Conservation (phyloP, 1,284 basidiomycete genomes). For the Leccinum pachyderme region DNA sequence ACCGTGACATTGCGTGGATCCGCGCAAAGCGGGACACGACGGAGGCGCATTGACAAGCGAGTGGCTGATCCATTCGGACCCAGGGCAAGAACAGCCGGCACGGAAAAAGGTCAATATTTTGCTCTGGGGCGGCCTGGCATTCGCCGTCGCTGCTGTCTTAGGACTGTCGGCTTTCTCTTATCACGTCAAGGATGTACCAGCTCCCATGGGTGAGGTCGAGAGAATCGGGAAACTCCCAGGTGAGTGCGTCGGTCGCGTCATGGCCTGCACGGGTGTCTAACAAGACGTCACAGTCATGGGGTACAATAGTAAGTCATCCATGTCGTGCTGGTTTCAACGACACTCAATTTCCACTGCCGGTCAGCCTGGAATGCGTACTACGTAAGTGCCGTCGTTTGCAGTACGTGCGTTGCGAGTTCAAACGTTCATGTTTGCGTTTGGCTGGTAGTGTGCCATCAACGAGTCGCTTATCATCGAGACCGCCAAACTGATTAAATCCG, state of each 20-base stretch:
- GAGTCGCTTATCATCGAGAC: constrained; percentile 49
- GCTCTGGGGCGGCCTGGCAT: constrained; percentile 11
- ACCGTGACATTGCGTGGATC: not conserved
- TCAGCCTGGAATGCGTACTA: constrained; percentile 62
- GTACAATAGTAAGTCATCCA: constrained; percentile 28
- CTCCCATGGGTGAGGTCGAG: constrained; percentile 4
- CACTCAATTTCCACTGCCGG: constrained; percentile 7
- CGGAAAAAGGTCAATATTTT: constrained; percentile 2
- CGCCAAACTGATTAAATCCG: constrained; percentile 44
- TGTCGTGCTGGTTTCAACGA: not conserved
- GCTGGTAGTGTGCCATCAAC: constrained; percentile 50
- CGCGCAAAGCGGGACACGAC: not conserved
- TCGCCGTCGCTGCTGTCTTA: constrained; percentile 20
- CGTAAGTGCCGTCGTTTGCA: constrained; percentile 31
- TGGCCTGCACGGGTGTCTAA: constrained; percentile 7
- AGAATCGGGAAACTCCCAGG: constrained; percentile 28
- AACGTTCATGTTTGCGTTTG: not conserved
- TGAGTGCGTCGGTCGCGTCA: constrained; percentile 6
- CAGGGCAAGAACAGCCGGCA: constrained; percentile 6
- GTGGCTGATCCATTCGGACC: not conserved
- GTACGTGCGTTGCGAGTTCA: not conserved
- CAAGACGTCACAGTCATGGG: constrained; percentile 27
- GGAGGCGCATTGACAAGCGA: not conserved
- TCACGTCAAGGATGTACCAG: constrained; percentile 1
- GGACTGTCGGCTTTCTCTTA: constrained; percentile 19